phyloP scores from a whole-genome alignment of 2,329 filamentous ascomycete genomes.

The Colletotrichum agaves region DNA sequence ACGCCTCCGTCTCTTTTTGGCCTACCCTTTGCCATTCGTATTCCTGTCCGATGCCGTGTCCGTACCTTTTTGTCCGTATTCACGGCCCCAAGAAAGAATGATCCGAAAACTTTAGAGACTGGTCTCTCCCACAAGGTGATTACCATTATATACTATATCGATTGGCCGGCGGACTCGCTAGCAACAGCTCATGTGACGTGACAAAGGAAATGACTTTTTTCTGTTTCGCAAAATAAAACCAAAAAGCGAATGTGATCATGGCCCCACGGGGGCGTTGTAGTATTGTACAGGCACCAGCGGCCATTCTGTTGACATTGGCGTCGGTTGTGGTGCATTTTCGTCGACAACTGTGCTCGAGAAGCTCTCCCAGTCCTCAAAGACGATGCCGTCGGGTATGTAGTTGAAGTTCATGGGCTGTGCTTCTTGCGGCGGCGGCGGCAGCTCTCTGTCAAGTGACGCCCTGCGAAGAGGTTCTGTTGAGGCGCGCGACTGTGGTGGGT shows the following conservation, averaged over 20 bases:
- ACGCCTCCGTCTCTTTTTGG: constrained; percentile 30
- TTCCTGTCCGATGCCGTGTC: constrained; percentile 26
- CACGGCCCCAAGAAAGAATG: constrained; percentile 26
- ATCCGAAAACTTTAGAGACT: constrained; percentile 30
- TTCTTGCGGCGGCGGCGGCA: constrained; percentile 38
- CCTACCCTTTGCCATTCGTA: constrained; percentile 29
- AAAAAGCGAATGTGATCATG: constrained; percentile 25
- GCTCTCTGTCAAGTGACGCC: constrained; percentile 37
- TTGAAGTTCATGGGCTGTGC: constrained; percentile 54
- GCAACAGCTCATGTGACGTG: constrained; percentile 33
- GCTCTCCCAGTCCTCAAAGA: constrained; percentile 56
- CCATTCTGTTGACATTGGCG: constrained; percentile 41
- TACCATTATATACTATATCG: constrained; percentile 41
- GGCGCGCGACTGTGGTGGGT: constrained; percentile 28
- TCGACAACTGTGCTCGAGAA: constrained; percentile 49
- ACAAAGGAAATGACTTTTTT: constrained; percentile 37
- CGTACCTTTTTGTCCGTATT: constrained; percentile 25
- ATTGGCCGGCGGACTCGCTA: constrained; percentile 27
- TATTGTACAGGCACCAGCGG: constrained; percentile 42
- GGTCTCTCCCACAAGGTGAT: constrained; percentile 35
- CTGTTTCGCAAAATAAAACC: constrained; percentile 7
- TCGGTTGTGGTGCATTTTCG: constrained; percentile 40
- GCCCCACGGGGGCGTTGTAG: constrained; percentile 38
- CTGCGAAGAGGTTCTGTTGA: constrained; percentile 32
- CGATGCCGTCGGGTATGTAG: constrained; percentile 50